Conservation (phyloP, 2,329 filamentous ascomycete genomes). For the Pseudogymnoascus sp. region DNA sequence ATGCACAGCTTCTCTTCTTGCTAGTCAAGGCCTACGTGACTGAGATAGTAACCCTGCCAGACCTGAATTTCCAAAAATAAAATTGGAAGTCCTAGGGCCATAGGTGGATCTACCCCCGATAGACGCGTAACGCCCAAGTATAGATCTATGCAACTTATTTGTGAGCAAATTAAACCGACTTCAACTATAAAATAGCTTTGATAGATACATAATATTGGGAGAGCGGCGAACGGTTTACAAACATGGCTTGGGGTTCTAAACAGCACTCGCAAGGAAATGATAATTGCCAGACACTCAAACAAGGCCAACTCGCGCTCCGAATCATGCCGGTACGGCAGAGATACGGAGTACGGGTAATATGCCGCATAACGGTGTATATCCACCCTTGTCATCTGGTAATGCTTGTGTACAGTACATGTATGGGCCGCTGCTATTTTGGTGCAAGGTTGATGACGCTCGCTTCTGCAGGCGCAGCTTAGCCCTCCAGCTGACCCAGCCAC, state of each 20-base stretch:
- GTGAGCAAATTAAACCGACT: neutral
- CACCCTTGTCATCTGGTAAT: neutral
- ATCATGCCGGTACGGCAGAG: neutral
- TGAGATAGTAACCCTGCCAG: neutral
- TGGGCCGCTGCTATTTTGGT: neutral
- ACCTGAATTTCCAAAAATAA: neutral
- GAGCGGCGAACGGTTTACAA: neutral
- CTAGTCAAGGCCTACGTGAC: neutral
- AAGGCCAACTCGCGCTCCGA: neutral
- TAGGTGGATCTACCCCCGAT: neutral
- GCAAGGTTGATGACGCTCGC: neutral
- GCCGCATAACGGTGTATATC: neutral
- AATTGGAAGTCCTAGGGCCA: neutral
- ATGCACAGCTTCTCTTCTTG: neutral
- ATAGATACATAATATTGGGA: neutral
- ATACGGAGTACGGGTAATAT: neutral
- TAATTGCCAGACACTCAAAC: neutral
- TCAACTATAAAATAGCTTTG: neutral
- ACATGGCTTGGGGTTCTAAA: neutral
- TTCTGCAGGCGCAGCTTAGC: slow-evolving; percentile 2
- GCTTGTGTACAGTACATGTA: neutral
- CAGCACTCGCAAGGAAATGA: neutral
- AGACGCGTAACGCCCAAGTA: neutral
- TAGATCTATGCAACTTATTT: neutral
- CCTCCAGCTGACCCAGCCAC: slow-evolving; percentile 7